phyloP scores from a whole-genome alignment of 1,139 yeast species.

The Kluyveromyces marxianus region DNA sequence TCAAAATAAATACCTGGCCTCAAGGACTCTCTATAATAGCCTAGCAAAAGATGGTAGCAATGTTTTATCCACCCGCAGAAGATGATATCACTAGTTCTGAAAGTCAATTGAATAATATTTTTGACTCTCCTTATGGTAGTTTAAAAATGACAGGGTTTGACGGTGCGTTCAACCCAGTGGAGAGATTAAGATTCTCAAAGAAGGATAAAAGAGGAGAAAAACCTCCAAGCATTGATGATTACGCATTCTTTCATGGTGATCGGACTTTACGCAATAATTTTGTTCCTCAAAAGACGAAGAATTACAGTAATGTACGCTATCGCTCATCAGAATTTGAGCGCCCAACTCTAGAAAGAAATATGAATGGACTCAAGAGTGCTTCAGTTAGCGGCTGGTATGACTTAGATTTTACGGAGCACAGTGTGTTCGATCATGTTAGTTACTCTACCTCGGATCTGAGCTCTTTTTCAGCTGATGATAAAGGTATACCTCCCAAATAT shows the following conservation, averaged over 20 bases:
- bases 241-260: too few species aligned
- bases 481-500: neutral
- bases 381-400: neutral
- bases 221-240: too few species aligned
- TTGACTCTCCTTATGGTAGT: neutral
- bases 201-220: too few species aligned
- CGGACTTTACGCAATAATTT: too few species aligned
- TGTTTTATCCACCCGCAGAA: conserved; percentile 1
- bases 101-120: neutral
- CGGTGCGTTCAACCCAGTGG: neutral
- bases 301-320: neutral
- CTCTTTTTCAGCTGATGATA: neutral
- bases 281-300: too few species aligned
- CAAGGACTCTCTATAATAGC: too few species aligned
- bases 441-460: conserved; percentile 1
- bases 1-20: too few species aligned
- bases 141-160: neutral
- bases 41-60: neutral
- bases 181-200: neutral
- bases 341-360: neutral
- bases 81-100: neutral
- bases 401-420: neutral
- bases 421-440: conserved; percentile 2
- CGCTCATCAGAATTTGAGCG: neutral
- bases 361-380: neutral